Percentiles rank a stretch among this genome's conserved stretches.
phyloP scores from a whole-genome alignment of 805 yeast species.

The Teunomyces pallodes region DNA sequence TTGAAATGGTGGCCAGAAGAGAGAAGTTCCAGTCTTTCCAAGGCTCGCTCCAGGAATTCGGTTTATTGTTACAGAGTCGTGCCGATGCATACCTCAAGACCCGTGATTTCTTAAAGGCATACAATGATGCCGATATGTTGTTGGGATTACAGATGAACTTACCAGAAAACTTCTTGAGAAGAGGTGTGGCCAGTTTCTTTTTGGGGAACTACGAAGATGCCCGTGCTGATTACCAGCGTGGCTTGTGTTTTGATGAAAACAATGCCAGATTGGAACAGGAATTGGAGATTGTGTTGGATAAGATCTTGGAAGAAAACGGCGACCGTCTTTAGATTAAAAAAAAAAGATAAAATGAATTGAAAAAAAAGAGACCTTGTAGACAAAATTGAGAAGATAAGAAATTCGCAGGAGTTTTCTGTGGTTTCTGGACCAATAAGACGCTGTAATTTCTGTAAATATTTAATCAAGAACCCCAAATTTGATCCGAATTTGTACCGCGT shows the following conservation, averaged over 20 bases:
- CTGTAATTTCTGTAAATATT: background rate
- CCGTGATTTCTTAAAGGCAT: constrained; percentile 56
- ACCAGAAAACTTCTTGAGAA: constrained; percentile 71
- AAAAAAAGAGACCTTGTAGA: too few species aligned
- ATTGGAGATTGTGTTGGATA: constrained; percentile 43
- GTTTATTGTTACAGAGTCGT: constrained; percentile 64
- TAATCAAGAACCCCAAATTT: too few species aligned
- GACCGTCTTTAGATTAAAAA: constrained; percentile 27
- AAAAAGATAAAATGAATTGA: background rate
- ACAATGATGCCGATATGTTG: constrained; percentile 66
- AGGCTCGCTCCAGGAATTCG: constrained; percentile 65
- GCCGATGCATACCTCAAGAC: constrained; percentile 64
- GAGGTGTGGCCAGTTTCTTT: constrained; percentile 61
- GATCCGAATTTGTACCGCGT: too few species aligned
- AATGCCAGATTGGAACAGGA: constrained; percentile 51
- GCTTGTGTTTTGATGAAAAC: constrained; percentile 58
- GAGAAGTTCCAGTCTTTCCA: constrained; percentile 74
- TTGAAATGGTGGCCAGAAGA: constrained; percentile 66
- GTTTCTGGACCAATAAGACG: background rate
- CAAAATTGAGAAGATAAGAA: too few species aligned
- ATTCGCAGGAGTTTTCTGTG: too few species aligned
- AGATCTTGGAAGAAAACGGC: constrained; percentile 58
- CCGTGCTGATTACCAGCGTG: constrained; percentile 68
- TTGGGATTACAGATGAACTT: constrained; percentile 55
- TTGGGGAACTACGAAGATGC: constrained; percentile 63